phyloP scores from a whole-genome alignment of 179 eudicot species.

The Vitellaria paradoxa region DNA sequence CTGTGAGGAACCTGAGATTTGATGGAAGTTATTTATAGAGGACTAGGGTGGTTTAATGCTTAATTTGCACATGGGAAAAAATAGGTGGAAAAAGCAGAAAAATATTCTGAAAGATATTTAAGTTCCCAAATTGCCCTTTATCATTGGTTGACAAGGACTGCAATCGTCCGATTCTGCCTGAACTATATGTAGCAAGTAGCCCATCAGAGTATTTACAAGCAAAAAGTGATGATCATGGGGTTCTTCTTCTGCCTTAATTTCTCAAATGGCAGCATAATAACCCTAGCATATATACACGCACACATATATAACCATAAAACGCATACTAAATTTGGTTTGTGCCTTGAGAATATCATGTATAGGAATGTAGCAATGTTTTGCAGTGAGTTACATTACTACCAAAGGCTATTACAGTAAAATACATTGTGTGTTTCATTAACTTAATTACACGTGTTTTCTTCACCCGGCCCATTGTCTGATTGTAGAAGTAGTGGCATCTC shows the following conservation, averaged over 20 bases:
- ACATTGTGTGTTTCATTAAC: no score
- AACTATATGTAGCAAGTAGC: not conserved
- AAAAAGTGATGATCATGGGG: not conserved
- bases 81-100: not conserved
- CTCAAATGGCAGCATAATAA: not conserved
- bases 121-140: not conserved
- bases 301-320: not conserved
- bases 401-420: no score
- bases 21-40: conserved; percentile 16
- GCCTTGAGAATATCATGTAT: no score
- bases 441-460: no score
- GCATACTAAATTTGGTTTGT: no score
- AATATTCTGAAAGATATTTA: not conserved
- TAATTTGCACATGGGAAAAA: not conserved
- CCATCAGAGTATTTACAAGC: not conserved
- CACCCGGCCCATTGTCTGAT: no score
- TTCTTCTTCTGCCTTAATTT: not conserved
- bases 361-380: no score
- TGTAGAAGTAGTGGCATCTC: no score
- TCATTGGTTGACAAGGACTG: not conserved
- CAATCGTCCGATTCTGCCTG: not conserved
- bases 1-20: conserved; percentile 11
- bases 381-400: no score
- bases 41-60: not conserved
- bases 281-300: no score